Percentiles rank a stretch among this genome's conserved stretches.
Evolutionary conservation across 352 stramenopile species (phyloP).

Genomic region (Pythium sukuiense): DNA sequence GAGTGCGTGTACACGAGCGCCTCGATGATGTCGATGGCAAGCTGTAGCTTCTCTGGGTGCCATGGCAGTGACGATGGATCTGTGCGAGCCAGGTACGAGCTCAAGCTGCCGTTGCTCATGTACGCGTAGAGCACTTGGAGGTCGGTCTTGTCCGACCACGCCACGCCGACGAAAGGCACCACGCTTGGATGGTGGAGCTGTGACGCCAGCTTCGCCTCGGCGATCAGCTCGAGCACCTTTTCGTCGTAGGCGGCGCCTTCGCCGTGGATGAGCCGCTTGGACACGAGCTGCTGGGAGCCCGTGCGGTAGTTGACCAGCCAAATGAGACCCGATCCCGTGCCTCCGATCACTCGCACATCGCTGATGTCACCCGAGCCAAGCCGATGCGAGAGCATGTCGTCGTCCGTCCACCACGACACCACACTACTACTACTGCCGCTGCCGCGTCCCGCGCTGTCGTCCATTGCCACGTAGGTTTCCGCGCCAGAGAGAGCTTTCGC

Average conservation of each 20-base stretch:
- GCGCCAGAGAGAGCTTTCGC: too few species aligned
- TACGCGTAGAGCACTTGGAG: not conserved
- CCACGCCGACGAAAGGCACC: not conserved
- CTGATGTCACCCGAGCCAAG: not conserved
- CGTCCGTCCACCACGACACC: not conserved
- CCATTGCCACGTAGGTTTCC: too few species aligned
- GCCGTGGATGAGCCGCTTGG: not conserved
- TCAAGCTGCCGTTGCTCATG: not conserved
- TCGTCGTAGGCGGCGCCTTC: not conserved
- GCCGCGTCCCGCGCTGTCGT: not conserved
- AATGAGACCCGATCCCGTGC: not conserved
- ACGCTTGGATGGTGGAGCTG: not conserved
- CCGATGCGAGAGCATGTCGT: not conserved
- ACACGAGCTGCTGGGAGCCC: not conserved
- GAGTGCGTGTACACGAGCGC: conserved; percentile 7
- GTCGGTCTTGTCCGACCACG: not conserved
- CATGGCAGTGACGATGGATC: not conserved
- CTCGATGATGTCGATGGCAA: conserved; percentile 4
- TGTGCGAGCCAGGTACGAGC: not conserved
- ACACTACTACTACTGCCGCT: too few species aligned
- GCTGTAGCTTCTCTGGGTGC: not conserved
- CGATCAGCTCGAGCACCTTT: not conserved
- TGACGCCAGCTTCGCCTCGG: not conserved
- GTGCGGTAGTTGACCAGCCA: not conserved
- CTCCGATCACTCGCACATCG: not conserved